Evolutionary conservation across 768 basidiomycete genomes (phyloP).

Genomic region (Xerocomellus intermedius): DNA sequence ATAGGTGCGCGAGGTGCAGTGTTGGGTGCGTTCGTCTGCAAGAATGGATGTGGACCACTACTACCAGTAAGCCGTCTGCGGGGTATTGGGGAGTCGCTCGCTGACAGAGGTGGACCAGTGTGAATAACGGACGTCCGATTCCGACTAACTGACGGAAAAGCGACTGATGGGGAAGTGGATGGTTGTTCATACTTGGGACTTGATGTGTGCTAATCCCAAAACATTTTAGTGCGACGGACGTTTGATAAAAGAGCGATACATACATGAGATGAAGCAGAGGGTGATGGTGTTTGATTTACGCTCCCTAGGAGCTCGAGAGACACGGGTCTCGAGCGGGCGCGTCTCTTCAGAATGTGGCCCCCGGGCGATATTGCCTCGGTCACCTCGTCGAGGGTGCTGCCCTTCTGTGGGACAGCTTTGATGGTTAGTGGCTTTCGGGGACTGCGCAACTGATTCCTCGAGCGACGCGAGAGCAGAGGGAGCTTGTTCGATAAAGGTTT

Average conservation of each 20-base stretch:
- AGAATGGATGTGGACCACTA: constrained; percentile 29
- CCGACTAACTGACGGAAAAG: constrained; percentile 41
- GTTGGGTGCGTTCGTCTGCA: constrained; percentile 28
- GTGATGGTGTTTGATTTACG: constrained; percentile 44
- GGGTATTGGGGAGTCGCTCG: constrained; percentile 51
- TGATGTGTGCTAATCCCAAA: background rate
- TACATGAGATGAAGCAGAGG: constrained; percentile 33
- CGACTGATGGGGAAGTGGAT: constrained; percentile 17
- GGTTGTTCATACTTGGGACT: constrained; percentile 11
- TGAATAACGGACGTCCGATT: constrained; percentile 39
- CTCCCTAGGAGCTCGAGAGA: constrained; percentile 64
- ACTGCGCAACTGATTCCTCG: constrained; percentile 30
- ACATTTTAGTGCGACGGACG: background rate
- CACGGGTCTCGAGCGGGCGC: constrained; percentile 70
- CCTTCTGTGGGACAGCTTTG: constrained; percentile 36
- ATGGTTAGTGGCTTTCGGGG: constrained; percentile 26
- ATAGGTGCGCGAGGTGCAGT: constrained; percentile 38
- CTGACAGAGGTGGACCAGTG: constrained; percentile 43
- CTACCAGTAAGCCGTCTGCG: constrained; percentile 51
- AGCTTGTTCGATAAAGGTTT: constrained; percentile 33
- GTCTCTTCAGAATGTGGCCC: constrained; percentile 72
- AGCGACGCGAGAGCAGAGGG: constrained; percentile 23
- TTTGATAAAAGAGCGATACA: background rate
- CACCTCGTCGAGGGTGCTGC: constrained; percentile 53
- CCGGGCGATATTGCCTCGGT: constrained; percentile 72